These are phyloP conservation scores for Solanum corneliomulleri DNA, from an alignment of 257 asterid genomes.

Conservation along the genomic window DNA sequence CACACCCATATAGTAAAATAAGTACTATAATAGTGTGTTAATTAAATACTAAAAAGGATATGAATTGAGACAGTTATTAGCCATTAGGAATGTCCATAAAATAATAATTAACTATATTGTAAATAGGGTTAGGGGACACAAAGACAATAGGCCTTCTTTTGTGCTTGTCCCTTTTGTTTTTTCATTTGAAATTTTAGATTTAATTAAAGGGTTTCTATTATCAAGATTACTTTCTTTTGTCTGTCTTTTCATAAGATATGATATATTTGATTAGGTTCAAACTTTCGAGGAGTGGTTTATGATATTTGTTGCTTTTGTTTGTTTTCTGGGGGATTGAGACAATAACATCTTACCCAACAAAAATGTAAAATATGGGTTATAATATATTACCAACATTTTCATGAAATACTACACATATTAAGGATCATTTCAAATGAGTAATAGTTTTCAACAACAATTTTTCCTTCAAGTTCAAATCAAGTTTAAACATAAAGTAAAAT, in stretches of 20 bases:
- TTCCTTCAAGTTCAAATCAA: not conserved
- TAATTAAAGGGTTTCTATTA: not conserved
- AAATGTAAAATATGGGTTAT: not conserved
- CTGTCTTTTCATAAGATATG: not conserved
- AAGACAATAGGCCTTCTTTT: constrained; percentile 7
- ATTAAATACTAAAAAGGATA: not conserved
- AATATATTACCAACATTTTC: not conserved
- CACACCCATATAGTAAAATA: not conserved
- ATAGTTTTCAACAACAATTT: not conserved
- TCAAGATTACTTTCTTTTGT: not conserved
- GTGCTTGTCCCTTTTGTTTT: constrained; percentile 3
- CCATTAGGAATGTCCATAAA: not conserved
- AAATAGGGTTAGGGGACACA: constrained; percentile 15
- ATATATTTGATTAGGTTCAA: not conserved
- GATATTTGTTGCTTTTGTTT: not conserved
- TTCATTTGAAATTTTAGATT: not conserved
- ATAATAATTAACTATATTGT: not conserved
- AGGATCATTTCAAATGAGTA: not conserved
- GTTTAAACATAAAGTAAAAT: not conserved
- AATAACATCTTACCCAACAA: not conserved
- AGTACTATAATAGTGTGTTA: not conserved
- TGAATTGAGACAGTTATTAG: not conserved
- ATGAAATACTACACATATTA: not conserved
- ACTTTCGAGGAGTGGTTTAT: not conserved
- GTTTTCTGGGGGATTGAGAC: not conserved